phyloP scores from a whole-genome alignment of 805 yeast species.

The Saccharomyces kudriavzevii region DNA sequence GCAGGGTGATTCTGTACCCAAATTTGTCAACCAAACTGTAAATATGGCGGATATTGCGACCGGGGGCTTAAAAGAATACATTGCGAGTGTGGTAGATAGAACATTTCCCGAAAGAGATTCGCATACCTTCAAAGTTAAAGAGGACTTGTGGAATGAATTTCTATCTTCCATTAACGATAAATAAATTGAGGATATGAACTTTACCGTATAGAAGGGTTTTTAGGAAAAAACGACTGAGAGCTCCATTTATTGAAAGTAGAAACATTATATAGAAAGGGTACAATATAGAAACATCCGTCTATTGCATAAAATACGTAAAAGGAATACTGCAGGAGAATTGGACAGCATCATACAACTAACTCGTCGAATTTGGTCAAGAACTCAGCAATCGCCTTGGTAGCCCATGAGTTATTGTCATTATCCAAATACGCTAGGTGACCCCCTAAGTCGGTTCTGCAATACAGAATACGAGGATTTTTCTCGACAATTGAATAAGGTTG shows the following conservation, averaged over 20 bases:
- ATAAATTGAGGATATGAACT: not conserved
- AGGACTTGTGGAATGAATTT: conserved; percentile 47
- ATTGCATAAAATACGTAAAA: not conserved
- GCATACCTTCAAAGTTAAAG: conserved; percentile 65
- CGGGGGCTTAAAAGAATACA: conserved; percentile 46
- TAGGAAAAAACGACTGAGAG: not conserved
- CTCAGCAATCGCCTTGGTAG: conserved; percentile 34
- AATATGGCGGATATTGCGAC: conserved; percentile 43
- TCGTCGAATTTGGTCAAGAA: conserved; percentile 34
- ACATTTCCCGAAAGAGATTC: conserved; percentile 52
- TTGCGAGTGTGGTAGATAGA: conserved; percentile 45
- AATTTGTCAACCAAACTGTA: conserved; percentile 69
- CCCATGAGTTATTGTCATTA: conserved; percentile 42
- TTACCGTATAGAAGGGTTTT: not conserved
- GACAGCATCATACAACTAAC: conserved; percentile 11
- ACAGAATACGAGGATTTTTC: conserved; percentile 49
- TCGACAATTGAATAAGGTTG: conserved; percentile 42
- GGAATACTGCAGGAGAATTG: not conserved
- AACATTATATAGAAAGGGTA: not conserved
- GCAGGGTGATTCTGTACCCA: conserved; percentile 49
- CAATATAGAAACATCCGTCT: not conserved
- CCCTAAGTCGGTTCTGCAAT: conserved; percentile 57
- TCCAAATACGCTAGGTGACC: conserved; percentile 58
- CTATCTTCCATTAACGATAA: not conserved
- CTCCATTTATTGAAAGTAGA: conserved; percentile 10